Conservation (phyloP, 1,139 yeast genomes). For the Taiozyma onychis region DNA sequence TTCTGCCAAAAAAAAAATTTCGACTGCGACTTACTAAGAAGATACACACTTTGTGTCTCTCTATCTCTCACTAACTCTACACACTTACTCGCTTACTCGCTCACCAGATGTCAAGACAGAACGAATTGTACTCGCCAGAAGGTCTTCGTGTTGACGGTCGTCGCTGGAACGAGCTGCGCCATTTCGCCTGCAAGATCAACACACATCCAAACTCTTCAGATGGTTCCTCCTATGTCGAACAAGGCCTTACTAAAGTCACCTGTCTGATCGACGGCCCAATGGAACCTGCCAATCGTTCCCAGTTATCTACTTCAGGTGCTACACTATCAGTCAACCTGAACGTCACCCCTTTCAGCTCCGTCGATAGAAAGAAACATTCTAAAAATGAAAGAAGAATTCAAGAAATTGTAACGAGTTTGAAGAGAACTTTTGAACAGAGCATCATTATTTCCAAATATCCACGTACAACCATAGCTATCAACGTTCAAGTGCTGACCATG, state of each 20-base stretch:
- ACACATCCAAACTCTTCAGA: conserved; percentile 88
- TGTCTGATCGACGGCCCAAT: conserved; percentile 87
- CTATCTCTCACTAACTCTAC: too few species aligned
- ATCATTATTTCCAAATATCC: conserved; percentile 74
- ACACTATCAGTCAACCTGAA: conserved; percentile 59
- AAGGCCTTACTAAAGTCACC: conserved; percentile 85
- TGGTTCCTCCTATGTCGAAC: conserved; percentile 90
- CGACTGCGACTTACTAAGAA: too few species aligned
- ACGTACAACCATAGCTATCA: conserved; percentile 70
- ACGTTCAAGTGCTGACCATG: conserved; percentile 73
- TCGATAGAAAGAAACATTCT: conserved; percentile 59
- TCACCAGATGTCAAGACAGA: conserved; percentile 41
- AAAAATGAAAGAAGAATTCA: conserved; percentile 66
- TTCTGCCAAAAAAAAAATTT: neutral
- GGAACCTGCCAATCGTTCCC: conserved; percentile 62
- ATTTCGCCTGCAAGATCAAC: conserved; percentile 73
- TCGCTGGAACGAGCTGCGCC: conserved; percentile 87
- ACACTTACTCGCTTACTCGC: too few species aligned
- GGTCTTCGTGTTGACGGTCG: conserved; percentile 92
- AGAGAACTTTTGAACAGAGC: conserved; percentile 77
- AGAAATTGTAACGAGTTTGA: conserved; percentile 71
- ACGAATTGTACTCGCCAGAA: conserved; percentile 89
- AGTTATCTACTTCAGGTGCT: conserved; percentile 41
- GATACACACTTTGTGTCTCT: too few species aligned
- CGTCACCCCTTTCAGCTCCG: conserved; percentile 76